Evolutionary conservation across 1,139 yeast genomes (phyloP), one percentile per base, ranked within the genome.

Genomic region (Pichia sp.): DNA sequence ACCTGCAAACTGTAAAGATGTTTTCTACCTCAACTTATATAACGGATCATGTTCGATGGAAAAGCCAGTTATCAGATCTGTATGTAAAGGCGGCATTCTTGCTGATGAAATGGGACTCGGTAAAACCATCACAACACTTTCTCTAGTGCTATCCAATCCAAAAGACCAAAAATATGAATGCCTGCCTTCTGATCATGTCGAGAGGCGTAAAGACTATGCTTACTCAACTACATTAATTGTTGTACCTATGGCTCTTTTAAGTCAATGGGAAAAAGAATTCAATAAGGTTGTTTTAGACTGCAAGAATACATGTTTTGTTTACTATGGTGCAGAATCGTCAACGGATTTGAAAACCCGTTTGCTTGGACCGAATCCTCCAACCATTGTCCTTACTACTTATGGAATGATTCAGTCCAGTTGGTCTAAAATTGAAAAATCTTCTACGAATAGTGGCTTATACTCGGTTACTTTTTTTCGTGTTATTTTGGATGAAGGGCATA

Each of bases 81-180:
- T 73, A 26, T 69, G 79, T 31, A 64, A 66, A 46, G 97, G 98
- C 19, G 98, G 98, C 1, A 84, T 89, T 15, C 64, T 89, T n/a
- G 95, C 96, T 0, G 97, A 89, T 61, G 97, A 89, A 59, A 89
- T 89, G 97, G 97, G 97, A 0, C 68, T 89, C 7, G 97, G 97
- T 34, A 89, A 89, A 56, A 89, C 97, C 0, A 84, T 89, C 18
- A 83, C 95, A 0, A 77, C 95, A 0, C 62, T 86, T 46, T 74
- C 96, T 0, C 62, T 91, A 39, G 67, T 91, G 6, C 76, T 82
- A 44, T 71, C 84, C 0, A 77, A 71, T 8, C 84, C 86, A 0
- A 61, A 55, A 38, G 86, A 79, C 54, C 41, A 47, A 5, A 14
- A 28, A 10, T 39, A 44, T 30, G 45, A 44, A n/a, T 9, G 39